Conservation (phyloP, 805 yeast genomes). For the Metschnikowia lachancei region DNA sequence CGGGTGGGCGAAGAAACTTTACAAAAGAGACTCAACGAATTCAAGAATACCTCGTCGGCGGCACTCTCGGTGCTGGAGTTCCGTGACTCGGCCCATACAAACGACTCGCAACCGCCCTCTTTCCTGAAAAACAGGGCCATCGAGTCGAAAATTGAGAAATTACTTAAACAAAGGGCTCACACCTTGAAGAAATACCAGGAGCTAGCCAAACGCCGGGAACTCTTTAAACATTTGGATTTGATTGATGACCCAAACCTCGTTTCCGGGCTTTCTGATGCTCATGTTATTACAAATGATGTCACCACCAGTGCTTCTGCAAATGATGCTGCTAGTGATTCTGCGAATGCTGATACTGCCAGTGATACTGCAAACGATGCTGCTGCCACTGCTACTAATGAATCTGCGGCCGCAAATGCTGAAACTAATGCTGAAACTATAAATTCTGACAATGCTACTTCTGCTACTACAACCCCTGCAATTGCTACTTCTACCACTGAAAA, state of each 20-base stretch:
- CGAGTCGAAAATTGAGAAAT: slow-evolving; percentile 42
- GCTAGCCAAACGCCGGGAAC: slow-evolving; percentile 15
- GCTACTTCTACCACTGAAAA: too few species aligned
- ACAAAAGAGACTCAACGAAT: slow-evolving; percentile 86
- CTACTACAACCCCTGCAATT: too few species aligned
- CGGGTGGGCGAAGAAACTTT: slow-evolving; percentile 93
- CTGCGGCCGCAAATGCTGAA: too few species aligned
- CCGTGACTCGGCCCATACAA: slow-evolving; percentile 47
- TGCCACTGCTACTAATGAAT: too few species aligned
- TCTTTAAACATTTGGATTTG: slow-evolving; percentile 8
- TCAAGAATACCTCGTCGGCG: slow-evolving; percentile 73
- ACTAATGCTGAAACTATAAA: too few species aligned
- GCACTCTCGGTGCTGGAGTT: slow-evolving; percentile 70
- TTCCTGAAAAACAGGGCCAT: slow-evolving; percentile 58
- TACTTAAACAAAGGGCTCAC: slow-evolving; percentile 20
- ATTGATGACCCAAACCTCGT: not conserved
- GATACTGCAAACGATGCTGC: not conserved
- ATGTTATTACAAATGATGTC: too few species aligned
- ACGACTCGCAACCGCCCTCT: slow-evolving; percentile 78
- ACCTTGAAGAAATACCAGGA: slow-evolving; percentile 26
- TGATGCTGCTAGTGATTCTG: not conserved
- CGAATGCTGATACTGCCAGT: slow-evolving; percentile 3
- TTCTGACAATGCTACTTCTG: too few species aligned
- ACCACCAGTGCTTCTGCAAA: too few species aligned
- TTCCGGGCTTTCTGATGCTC: not conserved